Conservation (phyloP, 257 asterid genomes). For the Capsicum chinense region DNA sequence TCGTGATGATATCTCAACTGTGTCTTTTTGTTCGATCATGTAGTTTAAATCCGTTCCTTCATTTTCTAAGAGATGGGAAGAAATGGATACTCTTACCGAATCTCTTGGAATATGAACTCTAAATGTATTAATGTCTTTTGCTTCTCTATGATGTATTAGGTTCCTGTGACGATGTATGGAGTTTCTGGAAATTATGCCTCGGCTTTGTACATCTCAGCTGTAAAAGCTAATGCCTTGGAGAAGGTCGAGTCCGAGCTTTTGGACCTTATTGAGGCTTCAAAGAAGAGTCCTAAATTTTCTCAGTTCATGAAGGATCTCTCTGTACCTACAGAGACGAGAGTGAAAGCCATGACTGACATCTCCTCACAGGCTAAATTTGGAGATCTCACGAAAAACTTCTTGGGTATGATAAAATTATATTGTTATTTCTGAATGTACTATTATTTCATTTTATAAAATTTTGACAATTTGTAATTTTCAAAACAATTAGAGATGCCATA, state of each 20-base stretch:
- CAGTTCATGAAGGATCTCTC: conserved; percentile 82
- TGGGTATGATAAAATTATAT: conserved; percentile 51
- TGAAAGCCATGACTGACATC: conserved; percentile 69
- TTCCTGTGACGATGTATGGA: conserved; percentile 82
- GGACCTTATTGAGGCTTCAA: conserved; percentile 73
- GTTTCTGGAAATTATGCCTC: conserved; percentile 93
- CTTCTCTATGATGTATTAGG: conserved; percentile 47
- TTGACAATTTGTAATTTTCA: background rate
- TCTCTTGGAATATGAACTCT: background rate
- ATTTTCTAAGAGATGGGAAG: background rate
- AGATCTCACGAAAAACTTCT: conserved; percentile 67
- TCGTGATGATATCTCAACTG: conserved; percentile 3
- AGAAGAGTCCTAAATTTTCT: conserved; percentile 74
- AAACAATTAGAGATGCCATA: background rate
- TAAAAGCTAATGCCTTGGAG: conserved; percentile 74
- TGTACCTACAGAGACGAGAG: conserved; percentile 62
- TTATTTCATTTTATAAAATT: background rate
- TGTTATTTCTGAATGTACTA: background rate
- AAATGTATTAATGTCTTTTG: conserved; percentile 28
- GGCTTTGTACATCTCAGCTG: conserved; percentile 82
- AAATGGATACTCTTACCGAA: background rate
- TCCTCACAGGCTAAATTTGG: conserved; percentile 65
- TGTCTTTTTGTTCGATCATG: background rate
- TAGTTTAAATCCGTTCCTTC: conserved; percentile 6
- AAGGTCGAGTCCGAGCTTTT: conserved; percentile 84